Base-by-base conservation (phyloP, 2,329 filamentous ascomycete species). In the Colletotrichum falcatum region DNA sequence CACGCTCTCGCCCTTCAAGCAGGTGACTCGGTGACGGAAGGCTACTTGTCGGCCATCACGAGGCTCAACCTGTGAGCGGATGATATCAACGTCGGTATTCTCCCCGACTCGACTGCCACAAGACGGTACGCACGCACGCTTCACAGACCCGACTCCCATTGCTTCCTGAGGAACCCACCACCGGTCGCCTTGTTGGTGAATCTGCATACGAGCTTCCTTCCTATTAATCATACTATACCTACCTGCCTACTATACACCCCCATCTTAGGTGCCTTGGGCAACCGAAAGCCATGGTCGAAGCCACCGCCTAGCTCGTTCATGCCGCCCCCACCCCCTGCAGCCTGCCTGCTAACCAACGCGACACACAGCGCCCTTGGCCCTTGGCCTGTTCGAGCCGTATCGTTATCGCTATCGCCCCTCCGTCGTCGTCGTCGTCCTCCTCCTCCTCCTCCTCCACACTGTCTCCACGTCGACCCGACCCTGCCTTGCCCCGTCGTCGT, bases 1-100 rank as follows among this genome's bases (percentile, higher is more conserved):
- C 18, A n/a, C 42, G 18, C 18, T 9, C 16, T 33, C 18, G 18
- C n/a, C 35, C 42, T 42, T 14, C 14, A 39, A 46, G 26, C 69
- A 65, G 69, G 66, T 71, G 69, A 71, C 69, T 70, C 60, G 48
- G 70, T 71, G 69, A 70, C 69, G 69, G 65, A 65, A 71, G 54
- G 55, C 60, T 65, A 61, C 66, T 49, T 70, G 39, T 65, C 48
- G 30, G 65, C 48, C 42, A 71, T 71, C 69, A 70, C 69, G 60
- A 70, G 69, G 60, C 65, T 71, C 48, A 60, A 44, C 54, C 65
- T 39, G 65, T 69, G 68, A 71, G 64, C 68, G 68, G 53, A 71
- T 68, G 64, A 71, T 46, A 68, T 53, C 65, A 33, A 59, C 58
- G 33, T 37, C 53, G 68, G 58, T 35, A 62, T 42, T 33, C 58